Base-by-base conservation (phyloP, 768 basidiomycete genomes). In the Mycena floridula region DNA sequence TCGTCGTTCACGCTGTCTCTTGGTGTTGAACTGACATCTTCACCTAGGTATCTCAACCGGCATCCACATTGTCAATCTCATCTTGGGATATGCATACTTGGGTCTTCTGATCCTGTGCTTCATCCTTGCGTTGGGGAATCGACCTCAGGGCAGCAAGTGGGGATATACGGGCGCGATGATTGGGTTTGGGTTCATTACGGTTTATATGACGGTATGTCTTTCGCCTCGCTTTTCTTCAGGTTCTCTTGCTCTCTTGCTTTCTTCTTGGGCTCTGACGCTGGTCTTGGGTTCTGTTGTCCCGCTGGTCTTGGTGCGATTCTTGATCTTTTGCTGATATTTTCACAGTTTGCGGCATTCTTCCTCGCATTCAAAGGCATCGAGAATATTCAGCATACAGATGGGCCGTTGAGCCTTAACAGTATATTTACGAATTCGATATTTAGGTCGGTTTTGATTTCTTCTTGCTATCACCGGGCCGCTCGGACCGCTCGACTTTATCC, bases 141-240 rank as follows among this genome's bases (percentile, higher is more conserved):
- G 95, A 9, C 94, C 94, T 4, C 89, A 94, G 53, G 94, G 94
- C 25, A 77, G 82, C 3, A 93, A 89, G 61, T 81, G 82, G 77
- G 81, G 79, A 5, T 99, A 96, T 61, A 91, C 89, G 3, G 55
- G 77, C 6, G 85, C 90, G 23, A 82, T 97, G 55, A 59, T 95
- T 24, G 89, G 91, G 1, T 99, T 95, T 65, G 91, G 77, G 3
- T 4, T 95, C 20, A 81, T 99, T 51, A 98, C 95, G 25, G 61
- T 92, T n/a, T 98, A 98, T 59, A 98, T 99, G 95, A 90, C 92
- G 42, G 85, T 90, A 40, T 20, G 78, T 54, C 18, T 11, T 42
- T 39, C 45, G 25, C 25, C 20, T 7, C 28, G 11, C 28, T 32
- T 42, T 37, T 21, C 22, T 13, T 20, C 48, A 42, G 39, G 25